Conservation (phyloP, 106 monocot species). For the Cymbidium sinense region DNA sequence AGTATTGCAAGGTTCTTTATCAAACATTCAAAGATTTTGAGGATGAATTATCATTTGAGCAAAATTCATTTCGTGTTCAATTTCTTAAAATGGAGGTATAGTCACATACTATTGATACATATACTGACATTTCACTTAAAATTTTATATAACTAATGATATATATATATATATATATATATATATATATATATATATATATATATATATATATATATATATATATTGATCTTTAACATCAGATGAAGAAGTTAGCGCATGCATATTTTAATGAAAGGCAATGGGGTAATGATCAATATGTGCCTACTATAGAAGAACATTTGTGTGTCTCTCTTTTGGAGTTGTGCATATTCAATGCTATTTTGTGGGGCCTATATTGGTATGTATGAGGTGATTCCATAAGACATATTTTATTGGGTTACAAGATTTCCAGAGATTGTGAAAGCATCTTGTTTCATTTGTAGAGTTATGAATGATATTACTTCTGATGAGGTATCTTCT, state of each 20-base stretch:
- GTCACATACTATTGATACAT: too few relatives aligned
- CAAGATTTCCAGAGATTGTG: neutral
- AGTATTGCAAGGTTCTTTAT: neutral
- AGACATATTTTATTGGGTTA: neutral
- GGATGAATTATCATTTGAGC: neutral
- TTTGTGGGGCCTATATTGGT: too few relatives aligned
- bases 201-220: too few relatives aligned
- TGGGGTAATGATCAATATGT: neutral
- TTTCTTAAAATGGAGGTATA: neutral
- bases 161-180: too few relatives aligned
- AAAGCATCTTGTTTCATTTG: neutral
- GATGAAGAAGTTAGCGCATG: neutral
- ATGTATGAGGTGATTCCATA: neutral
- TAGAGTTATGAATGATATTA: too few relatives aligned
- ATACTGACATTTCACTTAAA: too few relatives aligned
- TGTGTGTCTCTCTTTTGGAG: neutral
- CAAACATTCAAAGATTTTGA: neutral
- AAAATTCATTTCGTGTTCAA: neutral
- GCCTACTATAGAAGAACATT: neutral
- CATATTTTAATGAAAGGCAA: neutral
- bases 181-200: too few relatives aligned
- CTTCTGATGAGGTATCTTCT: neutral
- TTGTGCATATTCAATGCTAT: neutral
- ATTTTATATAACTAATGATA: too few relatives aligned
- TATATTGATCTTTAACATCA: too few relatives aligned